These are phyloP conservation scores for Clonostachys byssicola DNA, from an alignment of 2,329 filamentous ascomycete species.

Conservation along the genomic window DNA sequence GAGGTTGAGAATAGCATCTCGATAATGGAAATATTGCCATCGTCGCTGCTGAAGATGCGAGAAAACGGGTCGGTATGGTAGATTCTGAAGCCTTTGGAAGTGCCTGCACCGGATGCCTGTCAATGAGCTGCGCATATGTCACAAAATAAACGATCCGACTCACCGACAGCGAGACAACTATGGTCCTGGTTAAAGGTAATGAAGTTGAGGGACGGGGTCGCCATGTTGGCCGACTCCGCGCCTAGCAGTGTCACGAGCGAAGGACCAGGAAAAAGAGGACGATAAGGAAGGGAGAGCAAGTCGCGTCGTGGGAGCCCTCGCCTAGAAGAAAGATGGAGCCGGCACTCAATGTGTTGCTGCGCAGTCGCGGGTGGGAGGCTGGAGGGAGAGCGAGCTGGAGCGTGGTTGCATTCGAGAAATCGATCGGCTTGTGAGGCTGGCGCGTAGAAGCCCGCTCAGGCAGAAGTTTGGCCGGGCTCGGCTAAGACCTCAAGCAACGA, in stretches of 20 bases:
- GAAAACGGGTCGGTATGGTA: conserved; percentile 96
- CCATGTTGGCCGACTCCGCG: conserved; percentile 41
- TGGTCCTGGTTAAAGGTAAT: conserved; percentile 99
- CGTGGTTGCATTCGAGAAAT: too few relatives aligned
- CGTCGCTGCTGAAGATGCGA: conserved; percentile 90
- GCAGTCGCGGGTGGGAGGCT: not conserved
- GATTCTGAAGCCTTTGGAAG: conserved; percentile 89
- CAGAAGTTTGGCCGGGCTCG: too few relatives aligned
- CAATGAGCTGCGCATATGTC: not conserved
- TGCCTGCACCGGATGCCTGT: conserved; percentile 53
- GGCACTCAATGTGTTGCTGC: not conserved
- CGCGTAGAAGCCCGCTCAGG: too few relatives aligned
- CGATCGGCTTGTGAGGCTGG: too few relatives aligned
- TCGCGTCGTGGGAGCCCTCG: not conserved
- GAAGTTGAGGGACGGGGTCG: conserved; percentile 81
- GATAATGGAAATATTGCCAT: conserved; percentile 91
- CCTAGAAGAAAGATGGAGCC: not conserved
- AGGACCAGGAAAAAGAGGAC: not conserved
- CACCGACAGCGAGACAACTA: conserved; percentile 92
- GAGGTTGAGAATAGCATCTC: conserved; percentile 99
- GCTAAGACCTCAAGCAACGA: too few relatives aligned
- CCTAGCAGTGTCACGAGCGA: not conserved
- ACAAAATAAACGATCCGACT: conserved; percentile 16
- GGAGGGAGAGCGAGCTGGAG: too few relatives aligned
- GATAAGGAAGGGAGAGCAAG: not conserved